Conservation (phyloP, 352 stramenopile genomes). For the Globisporangium polare region DNA sequence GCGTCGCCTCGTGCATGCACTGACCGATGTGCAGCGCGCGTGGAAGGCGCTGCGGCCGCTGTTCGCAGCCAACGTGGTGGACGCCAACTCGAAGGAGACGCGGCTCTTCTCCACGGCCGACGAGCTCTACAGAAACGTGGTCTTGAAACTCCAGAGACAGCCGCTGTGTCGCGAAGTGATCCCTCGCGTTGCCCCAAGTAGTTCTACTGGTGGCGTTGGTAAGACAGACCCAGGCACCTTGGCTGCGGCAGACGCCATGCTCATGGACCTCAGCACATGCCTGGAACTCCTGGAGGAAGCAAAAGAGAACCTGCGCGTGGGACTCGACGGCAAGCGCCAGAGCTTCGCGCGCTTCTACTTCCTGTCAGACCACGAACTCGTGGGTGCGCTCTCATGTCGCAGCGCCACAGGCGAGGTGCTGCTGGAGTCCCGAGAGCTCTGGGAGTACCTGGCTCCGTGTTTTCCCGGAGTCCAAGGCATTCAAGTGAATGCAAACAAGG, state of each 20-base stretch:
- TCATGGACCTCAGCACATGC: slow-evolving; percentile 34
- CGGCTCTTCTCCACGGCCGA: slow-evolving; percentile 41
- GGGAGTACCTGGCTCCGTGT: slow-evolving; percentile 40
- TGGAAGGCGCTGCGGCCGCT: slow-evolving; percentile 52
- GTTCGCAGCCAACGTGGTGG: slow-evolving; percentile 48
- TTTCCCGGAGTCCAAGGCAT: slow-evolving; percentile 57
- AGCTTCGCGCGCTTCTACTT: slow-evolving; percentile 72
- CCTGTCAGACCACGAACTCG: slow-evolving; percentile 55
- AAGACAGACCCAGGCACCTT: neutral
- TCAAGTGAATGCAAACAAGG: slow-evolving; percentile 38
- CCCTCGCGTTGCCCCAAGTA: slow-evolving; percentile 8
- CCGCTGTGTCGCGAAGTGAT: slow-evolving; percentile 38
- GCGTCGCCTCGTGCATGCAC: slow-evolving; percentile 30
- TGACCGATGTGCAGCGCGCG: slow-evolving; percentile 33
- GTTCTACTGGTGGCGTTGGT: no score
- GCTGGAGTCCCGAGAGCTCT: slow-evolving; percentile 26
- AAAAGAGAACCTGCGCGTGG: slow-evolving; percentile 33
- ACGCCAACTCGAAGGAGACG: slow-evolving; percentile 34
- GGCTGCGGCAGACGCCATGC: slow-evolving; percentile 10
- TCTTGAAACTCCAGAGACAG: slow-evolving; percentile 23
- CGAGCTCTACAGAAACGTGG: slow-evolving; percentile 28
- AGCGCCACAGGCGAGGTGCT: neutral
- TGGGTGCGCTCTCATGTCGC: slow-evolving; percentile 32
- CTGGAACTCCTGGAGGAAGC: slow-evolving; percentile 41
- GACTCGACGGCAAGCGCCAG: slow-evolving; percentile 45